Conservation (phyloP, 1,139 yeast genomes). For the Candida smagusa region DNA sequence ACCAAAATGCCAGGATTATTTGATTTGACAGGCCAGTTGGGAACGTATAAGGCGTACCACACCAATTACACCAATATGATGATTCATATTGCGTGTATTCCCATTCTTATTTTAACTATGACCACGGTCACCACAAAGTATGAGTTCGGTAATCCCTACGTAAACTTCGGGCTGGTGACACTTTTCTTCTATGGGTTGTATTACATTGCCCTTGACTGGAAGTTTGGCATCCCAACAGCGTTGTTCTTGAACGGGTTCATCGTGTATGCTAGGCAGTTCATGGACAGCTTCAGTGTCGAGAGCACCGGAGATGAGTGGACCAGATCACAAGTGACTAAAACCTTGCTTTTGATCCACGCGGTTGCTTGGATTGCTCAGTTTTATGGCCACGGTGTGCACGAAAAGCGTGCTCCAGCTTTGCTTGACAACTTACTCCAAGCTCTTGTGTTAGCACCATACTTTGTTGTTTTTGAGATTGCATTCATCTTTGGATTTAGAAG, state of each 20-base stretch:
- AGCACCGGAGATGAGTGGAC: not conserved
- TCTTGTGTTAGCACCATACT: conserved; percentile 84
- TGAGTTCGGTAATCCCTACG: conserved; percentile 25
- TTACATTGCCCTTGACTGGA: conserved; percentile 42
- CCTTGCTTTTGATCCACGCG: conserved; percentile 39
- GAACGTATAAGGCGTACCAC: conserved; percentile 84
- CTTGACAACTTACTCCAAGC: conserved; percentile 82
- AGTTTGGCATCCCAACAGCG: conserved; percentile 38
- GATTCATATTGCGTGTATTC: conserved; percentile 80
- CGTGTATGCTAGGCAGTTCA: conserved; percentile 31
- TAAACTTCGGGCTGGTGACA: conserved; percentile 37
- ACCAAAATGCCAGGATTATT: conserved; percentile 17
- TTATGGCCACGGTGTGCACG: conserved; percentile 82
- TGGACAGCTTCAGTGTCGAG: too few species aligned
- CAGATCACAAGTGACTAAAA: conserved; percentile 3
- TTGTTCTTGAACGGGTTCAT: conserved; percentile 37
- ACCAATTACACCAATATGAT: conserved; percentile 62
- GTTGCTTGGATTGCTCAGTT: conserved; percentile 82
- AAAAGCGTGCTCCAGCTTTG: conserved; percentile 82
- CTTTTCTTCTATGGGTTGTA: conserved; percentile 38
- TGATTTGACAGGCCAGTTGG: conserved; percentile 64
- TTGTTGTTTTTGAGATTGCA: conserved; percentile 75
- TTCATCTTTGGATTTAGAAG: conserved; percentile 61
- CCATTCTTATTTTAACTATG: conserved; percentile 62
- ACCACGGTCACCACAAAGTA: conserved; percentile 36